Conservation (phyloP, 176 grass and related monocot genomes). For the Hyparrhenia diplandra region DNA sequence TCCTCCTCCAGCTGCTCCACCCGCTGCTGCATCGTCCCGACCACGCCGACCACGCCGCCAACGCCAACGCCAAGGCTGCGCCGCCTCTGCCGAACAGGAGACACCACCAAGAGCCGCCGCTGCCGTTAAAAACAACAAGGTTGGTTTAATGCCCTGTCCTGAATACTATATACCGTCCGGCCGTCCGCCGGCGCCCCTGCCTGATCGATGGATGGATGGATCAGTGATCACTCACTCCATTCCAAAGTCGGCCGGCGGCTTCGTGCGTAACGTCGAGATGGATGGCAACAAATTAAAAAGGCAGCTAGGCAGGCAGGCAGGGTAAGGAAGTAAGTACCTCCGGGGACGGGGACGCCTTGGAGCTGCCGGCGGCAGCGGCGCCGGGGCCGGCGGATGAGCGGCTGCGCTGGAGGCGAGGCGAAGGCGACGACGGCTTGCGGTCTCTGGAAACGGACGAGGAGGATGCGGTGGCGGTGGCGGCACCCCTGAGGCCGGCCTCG, state of each 20-base stretch:
- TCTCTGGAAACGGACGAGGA: background rate
- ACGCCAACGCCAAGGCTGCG: background rate
- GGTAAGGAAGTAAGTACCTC: conserved; percentile 23
- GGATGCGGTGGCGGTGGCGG: background rate
- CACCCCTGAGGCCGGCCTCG: conserved; percentile 37
- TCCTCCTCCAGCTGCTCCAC: conserved; percentile 60
- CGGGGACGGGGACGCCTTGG: conserved; percentile 32
- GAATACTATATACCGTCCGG: too few relatives aligned
- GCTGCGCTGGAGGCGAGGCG: conserved; percentile 44
- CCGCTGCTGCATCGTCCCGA: conserved; percentile 43
- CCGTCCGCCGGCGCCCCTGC: background rate
- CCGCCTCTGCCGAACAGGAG: conserved; percentile 15
- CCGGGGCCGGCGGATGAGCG: conserved; percentile 12
- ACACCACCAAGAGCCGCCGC: background rate
- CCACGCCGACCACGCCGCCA: background rate
- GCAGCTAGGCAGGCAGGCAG: too few relatives aligned
- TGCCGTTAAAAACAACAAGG: background rate
- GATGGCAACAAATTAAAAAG: background rate
- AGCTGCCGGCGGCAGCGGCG: background rate
- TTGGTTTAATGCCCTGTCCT: background rate
- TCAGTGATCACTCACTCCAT: background rate
- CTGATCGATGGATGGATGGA: too few relatives aligned
- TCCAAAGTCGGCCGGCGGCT: background rate
- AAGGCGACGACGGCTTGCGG: background rate
- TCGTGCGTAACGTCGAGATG: conserved; percentile 9